Evolutionary conservation across 1,139 yeast species (phyloP), one percentile per base, ranked within the genome.

Genomic region (Waltiozyma solani): DNA sequence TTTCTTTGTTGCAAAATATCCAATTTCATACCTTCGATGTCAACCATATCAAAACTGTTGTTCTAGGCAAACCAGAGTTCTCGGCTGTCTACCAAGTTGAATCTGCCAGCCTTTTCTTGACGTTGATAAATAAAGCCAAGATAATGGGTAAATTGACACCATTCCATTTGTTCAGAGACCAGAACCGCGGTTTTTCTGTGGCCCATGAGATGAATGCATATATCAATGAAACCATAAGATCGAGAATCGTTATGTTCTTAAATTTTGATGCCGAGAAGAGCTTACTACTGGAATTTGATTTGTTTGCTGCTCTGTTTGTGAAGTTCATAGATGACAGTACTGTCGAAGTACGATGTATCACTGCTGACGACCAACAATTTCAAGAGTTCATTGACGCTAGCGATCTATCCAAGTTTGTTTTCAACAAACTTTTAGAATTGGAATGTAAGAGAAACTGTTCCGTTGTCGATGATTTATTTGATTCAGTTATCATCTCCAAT

Each of bases 71-170:
- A 2, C 40, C 41, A 13, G 26, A 27, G 2, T 23, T 40, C 13
- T 42, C 54, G 2, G 34, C 53, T 2, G 36, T 53, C 3, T 53
- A 60, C 42, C 51, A 58, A 30, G 52, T 71, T 5, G 57, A 58
- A 11, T 53, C 59, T 18, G 61, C 70, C 2, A 46, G 66, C 13
- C 67, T 71, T 38, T 71, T 87, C 23, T 72, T 83, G 20, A 82
- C 79, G 37, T 62, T 82, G 34, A 59, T 85, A 8, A 76, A 82
- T 43, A 87, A 87, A 55, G 87, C 96, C 0, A 79, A 76, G 47
- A 76, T 89, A 26, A 63, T 87, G 41, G 76, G 79, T 54, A 89
- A 89, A 52, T 71, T 79, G 3, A 83, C 86, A 39, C 89, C 96
- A 4, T 86, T 89, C 59, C 96, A 89, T 62, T 62, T 89, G 26